Base-by-base conservation (phyloP, 805 yeast genomes). In the Nakazawaea anatomiae region DNA sequence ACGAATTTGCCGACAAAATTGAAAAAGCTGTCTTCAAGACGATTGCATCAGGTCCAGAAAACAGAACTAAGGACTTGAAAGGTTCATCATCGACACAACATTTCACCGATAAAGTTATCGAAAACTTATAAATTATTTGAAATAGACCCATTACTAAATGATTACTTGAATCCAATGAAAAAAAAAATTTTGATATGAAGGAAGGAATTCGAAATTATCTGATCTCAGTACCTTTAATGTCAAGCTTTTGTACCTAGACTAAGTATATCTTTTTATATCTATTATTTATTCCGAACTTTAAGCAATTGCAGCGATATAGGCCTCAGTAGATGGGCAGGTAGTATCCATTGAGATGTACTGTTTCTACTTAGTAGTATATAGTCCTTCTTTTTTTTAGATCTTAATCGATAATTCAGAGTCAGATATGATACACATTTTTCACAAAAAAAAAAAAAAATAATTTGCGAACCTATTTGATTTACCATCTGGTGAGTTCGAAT, bases 11-110 rank as follows among this genome's bases (percentile, higher is more conserved):
- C 61, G 85, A 81, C 69, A 79, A 75, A 71, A 89, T 94, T 66
- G 96, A 92, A 77, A 72, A 69, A 59, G 98, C 99, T 53, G 97
- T 91, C 52, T 74, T 78, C 65, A 77, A 72, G 67, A 89, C 98
- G 59, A 87, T 94, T 67, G 98, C 98, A 57, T 88, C 96, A 46
- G 97, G 97, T 62, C 82, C 90, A 59, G 94, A 87, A 71, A 87
- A 88, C 82, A 89, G 96, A 84, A 94, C 99, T 60, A 89, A 89
- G 71, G 99, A 92, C 72, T 81, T 94, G 75, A 87, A 87, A 75
- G 99, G 99, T 71, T 67, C 87, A 59, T 91, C 99, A 56, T 64
- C 94, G 56, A 94, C 98, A 63, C 59, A 79, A 61, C 90, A 86
- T 71, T 94, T 89, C 80, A 91, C 99, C 60, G 83, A 87, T 70